Evolutionary conservation across 2,329 filamentous ascomycete species (phyloP), one percentile per base, ranked within the genome.

Genomic region (Karstenula rhodostoma): DNA sequence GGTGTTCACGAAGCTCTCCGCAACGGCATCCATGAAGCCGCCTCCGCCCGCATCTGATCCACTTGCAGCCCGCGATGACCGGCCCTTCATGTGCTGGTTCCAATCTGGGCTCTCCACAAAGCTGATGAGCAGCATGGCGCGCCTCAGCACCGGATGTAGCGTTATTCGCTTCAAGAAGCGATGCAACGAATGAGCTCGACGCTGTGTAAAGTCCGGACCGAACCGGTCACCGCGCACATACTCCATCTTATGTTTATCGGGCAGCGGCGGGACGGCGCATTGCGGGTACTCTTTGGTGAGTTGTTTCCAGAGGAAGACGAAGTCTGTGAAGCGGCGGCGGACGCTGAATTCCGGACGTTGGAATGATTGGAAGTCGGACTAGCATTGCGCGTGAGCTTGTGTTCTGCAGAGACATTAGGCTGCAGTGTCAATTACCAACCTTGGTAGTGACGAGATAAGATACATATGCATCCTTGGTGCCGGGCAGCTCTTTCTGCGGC

Each of bases 161-260:
- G 94, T 89, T 58, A 97, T 83, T 4, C 95, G 91, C 72, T 90
- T 88, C 48, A 99, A 85, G 77, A 99, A 99, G 55, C 95, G 91
- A 79, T 96, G 90, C 55, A 99, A 85, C 3, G 94, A 97, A 82
- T 94, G 91, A 53, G 93, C 93, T 68, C 95, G 89, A 35, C 95
- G 89, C 48, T 88, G 85, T 35, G 93, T 99, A 77, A 99, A 99
- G 80, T 98, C 95, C 52, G 90, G 81, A 9, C 94, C 93, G 79
- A 99, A 99, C 64, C 95, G 90, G 82, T 98, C 94, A 69, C 95
- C 95, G 37, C 94, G 91, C 54, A 98, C 95, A 75, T 98, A 98
- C 75, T 97, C 93, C 92, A 99, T 97, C 80, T 96, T 96, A 84
- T 98, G 94, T 84, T 98, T 99, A 81, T 98, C 95, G 56, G 95